These are phyloP conservation scores for Microascus cirrosus DNA, from an alignment of 2,329 filamentous ascomycete genomes.

Conservation along the genomic window DNA sequence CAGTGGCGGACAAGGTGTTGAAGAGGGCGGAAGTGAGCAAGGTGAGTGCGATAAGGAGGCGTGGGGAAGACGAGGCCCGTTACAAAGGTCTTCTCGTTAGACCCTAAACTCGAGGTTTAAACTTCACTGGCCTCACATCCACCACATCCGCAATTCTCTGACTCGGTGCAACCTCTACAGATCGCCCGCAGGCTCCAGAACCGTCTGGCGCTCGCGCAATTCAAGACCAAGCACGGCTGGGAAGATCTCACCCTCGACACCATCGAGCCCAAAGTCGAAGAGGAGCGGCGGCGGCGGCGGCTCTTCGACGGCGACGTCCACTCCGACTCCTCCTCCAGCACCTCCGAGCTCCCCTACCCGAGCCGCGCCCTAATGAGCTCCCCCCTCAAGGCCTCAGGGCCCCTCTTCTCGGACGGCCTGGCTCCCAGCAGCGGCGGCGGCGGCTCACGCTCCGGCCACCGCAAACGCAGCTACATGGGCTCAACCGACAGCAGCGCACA, in stretches of 20 bases:
- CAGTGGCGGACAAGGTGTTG: constrained; percentile 56
- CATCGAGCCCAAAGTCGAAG: constrained; percentile 75
- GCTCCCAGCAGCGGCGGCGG: constrained; percentile 52
- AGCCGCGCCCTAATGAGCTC: constrained; percentile 67
- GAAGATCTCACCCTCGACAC: constrained; percentile 78
- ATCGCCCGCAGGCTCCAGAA: constrained; percentile 90
- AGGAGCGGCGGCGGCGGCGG: constrained; percentile 65
- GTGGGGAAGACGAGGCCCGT: background rate
- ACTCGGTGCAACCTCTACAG: constrained; percentile 32
- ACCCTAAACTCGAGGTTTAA: background rate
- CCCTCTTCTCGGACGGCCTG: constrained; percentile 76
- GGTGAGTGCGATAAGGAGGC: constrained; percentile 31
- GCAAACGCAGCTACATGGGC: constrained; percentile 52
- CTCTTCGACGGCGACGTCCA: constrained; percentile 60
- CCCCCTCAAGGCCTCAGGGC: constrained; percentile 55
- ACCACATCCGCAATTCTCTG: background rate
- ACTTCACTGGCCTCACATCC: background rate
- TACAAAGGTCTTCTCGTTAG: background rate
- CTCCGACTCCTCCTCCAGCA: constrained; percentile 78
- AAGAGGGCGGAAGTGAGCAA: constrained; percentile 67
- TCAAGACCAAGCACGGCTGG: constrained; percentile 95
- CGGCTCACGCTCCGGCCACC: constrained; percentile 41
- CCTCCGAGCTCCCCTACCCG: constrained; percentile 66
- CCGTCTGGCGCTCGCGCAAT: constrained; percentile 87
- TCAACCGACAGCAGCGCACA: constrained; percentile 37